Base-by-base conservation (phyloP, 192 early-diverging fungal species). In the Coemansia reversa region DNA sequence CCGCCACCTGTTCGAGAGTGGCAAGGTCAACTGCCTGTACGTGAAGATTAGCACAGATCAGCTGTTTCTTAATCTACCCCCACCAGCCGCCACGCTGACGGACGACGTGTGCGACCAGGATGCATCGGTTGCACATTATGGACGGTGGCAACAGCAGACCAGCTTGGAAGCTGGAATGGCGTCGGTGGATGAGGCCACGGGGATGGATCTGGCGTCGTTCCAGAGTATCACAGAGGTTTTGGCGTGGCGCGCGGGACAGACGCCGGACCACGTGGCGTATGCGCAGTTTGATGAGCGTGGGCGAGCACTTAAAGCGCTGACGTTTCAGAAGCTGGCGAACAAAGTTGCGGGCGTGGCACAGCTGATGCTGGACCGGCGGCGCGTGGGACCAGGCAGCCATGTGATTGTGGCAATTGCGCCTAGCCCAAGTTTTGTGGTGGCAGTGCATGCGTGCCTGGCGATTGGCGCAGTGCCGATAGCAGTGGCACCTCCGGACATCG, bases 391-490 rank as follows among this genome's bases (percentile, higher is more conserved):
- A 0, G 84, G 83, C 7, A 84, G 85, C 29, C 82, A 85, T 35
- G 85, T 87, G 7, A 64, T 93, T 5, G 66, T 93, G 23, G 67
- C 90, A 3, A 84, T 88, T 35, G 72, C 90, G 11, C 87, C 84
- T 51, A 84, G 90, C n/a, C 59, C 89, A 18, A 92, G 93, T 57
- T 88, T 87, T 70, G 74, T 90, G 3, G 69, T 82, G 9, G 83
- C 87, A 1, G 60, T 94, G 8, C 89, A 91, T 72, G 91, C 93
- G 23, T 94, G 93, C 70, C 77, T 93, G 64, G 83, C 88, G n/a
- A 79, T 92, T 2, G 93, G 93, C 28, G 80, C 89, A 0, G 69
- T 91, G 2, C 81, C 88, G 9, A 88, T 94, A 24, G 87, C 91
- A 2, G 61, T 93, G 5, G 68, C 86, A n/a, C 82, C 86, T 50